Percentiles rank a stretch among this genome's conserved stretches.
Evolutionary conservation across 2,329 filamentous ascomycete species (phyloP).

Genomic region (Fusarium fujikuroi): DNA sequence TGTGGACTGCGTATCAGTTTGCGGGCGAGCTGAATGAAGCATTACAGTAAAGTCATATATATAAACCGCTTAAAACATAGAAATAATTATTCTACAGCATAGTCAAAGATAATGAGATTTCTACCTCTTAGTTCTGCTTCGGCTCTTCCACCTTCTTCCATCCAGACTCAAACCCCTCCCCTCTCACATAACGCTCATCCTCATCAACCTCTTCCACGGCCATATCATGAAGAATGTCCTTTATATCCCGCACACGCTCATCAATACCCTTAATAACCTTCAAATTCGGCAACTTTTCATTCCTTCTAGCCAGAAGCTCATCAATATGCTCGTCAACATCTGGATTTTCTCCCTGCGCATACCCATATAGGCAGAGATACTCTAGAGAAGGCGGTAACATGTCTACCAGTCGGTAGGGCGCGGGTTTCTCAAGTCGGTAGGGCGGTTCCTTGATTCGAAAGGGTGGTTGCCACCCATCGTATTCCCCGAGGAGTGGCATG

Average conservation of each 20-base stretch:
- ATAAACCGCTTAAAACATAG: rapidly evolving
- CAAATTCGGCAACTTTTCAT: background rate
- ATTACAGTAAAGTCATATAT: background rate
- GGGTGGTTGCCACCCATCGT: background rate
- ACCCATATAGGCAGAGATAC: background rate
- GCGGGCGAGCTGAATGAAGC: background rate
- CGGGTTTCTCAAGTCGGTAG: background rate
- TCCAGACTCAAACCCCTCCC: background rate
- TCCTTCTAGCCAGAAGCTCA: background rate
- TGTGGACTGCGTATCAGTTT: background rate
- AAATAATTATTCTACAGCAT: rapidly evolving
- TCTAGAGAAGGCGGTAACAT: background rate
- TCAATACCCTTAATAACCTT: background rate
- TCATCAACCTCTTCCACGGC: background rate
- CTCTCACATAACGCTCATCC: background rate
- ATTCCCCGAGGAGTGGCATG: background rate
- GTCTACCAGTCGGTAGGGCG: background rate
- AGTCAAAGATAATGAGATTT: rapidly evolving
- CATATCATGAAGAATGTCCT: background rate
- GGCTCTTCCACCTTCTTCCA: background rate
- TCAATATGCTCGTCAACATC: background rate
- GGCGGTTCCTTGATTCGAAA: background rate
- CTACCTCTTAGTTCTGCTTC: too few relatives aligned
- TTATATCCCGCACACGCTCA: background rate
- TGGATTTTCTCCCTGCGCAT: background rate